Evolutionary conservation across 2,329 filamentous ascomycete species (phyloP).

Genomic region (Biscogniauxia marginata): DNA sequence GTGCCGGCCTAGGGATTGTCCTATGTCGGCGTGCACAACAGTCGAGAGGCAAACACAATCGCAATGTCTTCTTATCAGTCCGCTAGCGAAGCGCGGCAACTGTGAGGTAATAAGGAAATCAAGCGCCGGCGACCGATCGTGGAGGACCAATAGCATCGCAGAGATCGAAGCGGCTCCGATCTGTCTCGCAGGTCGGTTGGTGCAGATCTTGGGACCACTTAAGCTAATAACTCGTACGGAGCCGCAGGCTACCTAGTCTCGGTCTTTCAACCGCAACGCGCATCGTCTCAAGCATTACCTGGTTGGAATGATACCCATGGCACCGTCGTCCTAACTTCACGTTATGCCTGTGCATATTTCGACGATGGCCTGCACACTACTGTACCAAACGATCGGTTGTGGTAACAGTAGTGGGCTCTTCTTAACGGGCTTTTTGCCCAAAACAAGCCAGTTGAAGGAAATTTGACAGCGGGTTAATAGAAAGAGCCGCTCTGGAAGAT

Average conservation of each 20-base stretch:
- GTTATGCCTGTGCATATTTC: not conserved
- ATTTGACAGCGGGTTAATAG: constrained; percentile 21
- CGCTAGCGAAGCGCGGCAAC: not conserved
- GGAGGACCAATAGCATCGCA: constrained; percentile 11
- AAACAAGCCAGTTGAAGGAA: constrained; percentile 18
- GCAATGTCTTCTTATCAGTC: not conserved
- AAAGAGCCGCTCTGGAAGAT: constrained; percentile 10
- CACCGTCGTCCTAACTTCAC: not conserved
- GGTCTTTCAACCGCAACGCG: not conserved
- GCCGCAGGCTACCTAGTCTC: not conserved
- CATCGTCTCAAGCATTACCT: not conserved
- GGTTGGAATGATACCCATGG: not conserved
- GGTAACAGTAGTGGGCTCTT: not conserved
- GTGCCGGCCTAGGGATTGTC: not conserved
- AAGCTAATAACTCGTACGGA: not conserved
- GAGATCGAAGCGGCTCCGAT: not conserved
- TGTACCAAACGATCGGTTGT: not conserved
- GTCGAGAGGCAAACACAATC: not conserved
- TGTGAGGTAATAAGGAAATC: not conserved
- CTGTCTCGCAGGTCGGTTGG: constrained; percentile 10
- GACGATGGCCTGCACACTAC: not conserved
- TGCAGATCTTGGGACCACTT: constrained; percentile 14
- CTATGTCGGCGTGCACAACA: not conserved
- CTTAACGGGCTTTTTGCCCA: constrained; percentile 22
- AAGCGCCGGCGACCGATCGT: not conserved